phyloP scores from a whole-genome alignment of 176 grass and related monocot species.

The Elymus sibiricus region DNA sequence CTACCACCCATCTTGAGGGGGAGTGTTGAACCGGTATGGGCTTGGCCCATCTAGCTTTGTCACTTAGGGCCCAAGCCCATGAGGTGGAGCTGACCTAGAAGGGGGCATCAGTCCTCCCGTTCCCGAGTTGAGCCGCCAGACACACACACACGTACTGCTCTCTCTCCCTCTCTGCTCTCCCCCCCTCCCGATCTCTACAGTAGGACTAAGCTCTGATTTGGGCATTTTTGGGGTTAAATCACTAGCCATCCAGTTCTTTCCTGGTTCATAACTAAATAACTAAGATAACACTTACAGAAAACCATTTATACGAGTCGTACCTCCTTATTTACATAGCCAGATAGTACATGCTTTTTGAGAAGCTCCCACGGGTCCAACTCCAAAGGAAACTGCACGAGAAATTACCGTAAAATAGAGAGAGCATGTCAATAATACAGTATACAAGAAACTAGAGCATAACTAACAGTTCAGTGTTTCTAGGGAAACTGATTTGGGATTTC shows the following conservation, averaged over 20 bases:
- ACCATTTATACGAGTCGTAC: slow-evolving; percentile 40
- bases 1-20: too few species aligned
- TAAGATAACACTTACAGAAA: not conserved
- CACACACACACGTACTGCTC: too few species aligned
- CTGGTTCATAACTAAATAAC: not conserved
- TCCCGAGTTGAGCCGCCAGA: too few species aligned
- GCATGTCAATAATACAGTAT: not conserved
- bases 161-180: too few species aligned
- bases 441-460: slow-evolving; percentile 16
- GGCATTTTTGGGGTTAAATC: slow-evolving; percentile 10
- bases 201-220: slow-evolving; percentile 10
- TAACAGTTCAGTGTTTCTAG: not conserved
- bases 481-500: not conserved
- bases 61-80: too few species aligned
- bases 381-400: slow-evolving; percentile 78
- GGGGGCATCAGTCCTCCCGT: too few species aligned
- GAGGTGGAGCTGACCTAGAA: too few species aligned
- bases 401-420: slow-evolving; percentile 25
- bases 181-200: too few species aligned
- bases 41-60: too few species aligned
- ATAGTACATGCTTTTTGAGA: slow-evolving; percentile 79
- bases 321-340: slow-evolving; percentile 84
- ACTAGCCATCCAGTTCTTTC: not conserved
- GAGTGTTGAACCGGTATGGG: too few species aligned
- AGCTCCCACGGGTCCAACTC: slow-evolving; percentile 85